Conservation (phyloP, 2,329 filamentous ascomycete species). For the Juglanconis oblonga region DNA sequence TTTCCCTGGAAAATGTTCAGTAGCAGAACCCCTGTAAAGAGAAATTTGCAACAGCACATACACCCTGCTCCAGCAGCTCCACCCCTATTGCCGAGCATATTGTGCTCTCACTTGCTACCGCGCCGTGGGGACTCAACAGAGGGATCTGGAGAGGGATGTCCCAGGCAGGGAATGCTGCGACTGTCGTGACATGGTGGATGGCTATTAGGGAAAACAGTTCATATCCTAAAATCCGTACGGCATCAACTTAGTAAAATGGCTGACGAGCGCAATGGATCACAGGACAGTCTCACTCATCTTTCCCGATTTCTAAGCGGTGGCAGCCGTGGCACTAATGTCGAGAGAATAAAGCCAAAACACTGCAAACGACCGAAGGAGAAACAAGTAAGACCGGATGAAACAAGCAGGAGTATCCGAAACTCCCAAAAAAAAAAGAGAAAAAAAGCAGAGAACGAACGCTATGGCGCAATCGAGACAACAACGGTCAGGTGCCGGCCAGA, state of each 20-base stretch:
- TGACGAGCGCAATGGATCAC: not conserved
- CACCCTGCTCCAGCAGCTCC: conserved; percentile 54
- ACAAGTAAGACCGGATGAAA: not conserved
- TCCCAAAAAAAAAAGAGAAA: not conserved
- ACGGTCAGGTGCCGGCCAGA: not conserved
- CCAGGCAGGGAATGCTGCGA: conserved; percentile 1
- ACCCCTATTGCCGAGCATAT: conserved; percentile 69
- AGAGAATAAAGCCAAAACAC: not conserved
- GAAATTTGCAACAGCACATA: conserved; percentile 27
- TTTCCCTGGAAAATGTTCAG: conserved; percentile 51
- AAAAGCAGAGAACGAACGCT: not conserved
- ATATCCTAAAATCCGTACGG: not conserved
- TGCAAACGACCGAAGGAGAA: not conserved
- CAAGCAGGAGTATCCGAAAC: not conserved
- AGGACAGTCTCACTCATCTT: conserved; percentile 12
- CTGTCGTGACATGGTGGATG: conserved; percentile 3
- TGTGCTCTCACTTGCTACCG: conserved; percentile 66
- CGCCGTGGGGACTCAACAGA: conserved; percentile 42
- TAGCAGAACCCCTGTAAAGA: not conserved
- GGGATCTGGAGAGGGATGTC: conserved; percentile 2
- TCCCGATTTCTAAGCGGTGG: not conserved
- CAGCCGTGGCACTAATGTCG: not conserved
- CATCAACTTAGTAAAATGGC: not conserved
- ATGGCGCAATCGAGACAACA: not conserved
- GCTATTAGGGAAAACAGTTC: conserved; percentile 3